A percentile compares a stretch with the other conserved stretches of the same genome.
phyloP scores from a whole-genome alignment of 148 eudicot genomes.

The Silene conica region DNA sequence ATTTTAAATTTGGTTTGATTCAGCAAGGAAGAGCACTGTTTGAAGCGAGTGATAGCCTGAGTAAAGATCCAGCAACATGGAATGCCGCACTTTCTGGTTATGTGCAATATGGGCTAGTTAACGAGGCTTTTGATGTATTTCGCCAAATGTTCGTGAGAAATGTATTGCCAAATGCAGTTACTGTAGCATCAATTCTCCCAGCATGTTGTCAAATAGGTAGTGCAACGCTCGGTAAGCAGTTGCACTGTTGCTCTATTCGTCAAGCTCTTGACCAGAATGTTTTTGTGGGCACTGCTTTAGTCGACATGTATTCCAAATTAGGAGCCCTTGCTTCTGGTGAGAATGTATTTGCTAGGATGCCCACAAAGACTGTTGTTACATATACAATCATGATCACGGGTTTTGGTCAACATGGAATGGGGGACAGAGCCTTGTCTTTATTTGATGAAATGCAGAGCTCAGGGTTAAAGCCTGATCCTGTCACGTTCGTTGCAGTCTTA shows the following conservation, averaged over 20 bases:
- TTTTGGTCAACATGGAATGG: conserved; percentile 87
- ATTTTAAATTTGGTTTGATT: conserved; percentile 62
- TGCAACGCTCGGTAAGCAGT: conserved; percentile 54
- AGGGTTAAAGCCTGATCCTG: conserved; percentile 59
- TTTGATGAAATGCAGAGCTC: conserved; percentile 57
- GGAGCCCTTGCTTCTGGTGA: conserved; percentile 63
- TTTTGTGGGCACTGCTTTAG: conserved; percentile 69
- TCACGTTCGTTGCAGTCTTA: conserved; percentile 72
- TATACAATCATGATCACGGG: conserved; percentile 88
- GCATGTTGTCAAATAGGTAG: conserved; percentile 62
- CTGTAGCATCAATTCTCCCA: conserved; percentile 77
- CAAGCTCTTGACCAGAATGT: conserved; percentile 56
- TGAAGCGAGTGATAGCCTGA: conserved; percentile 30
- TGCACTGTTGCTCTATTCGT: conserved; percentile 69
- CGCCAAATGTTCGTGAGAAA: conserved; percentile 56
- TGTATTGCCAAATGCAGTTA: conserved; percentile 67
- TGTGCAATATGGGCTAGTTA: conserved; percentile 56
- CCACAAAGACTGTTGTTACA: conserved; percentile 57
- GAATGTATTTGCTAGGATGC: conserved; percentile 41
- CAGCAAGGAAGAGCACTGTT: conserved; percentile 46
- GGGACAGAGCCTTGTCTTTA: conserved; percentile 46
- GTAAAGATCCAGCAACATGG: conserved; percentile 80
- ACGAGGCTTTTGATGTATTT: conserved; percentile 51
- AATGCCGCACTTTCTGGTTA: conserved; percentile 74
- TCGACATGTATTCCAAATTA: conserved; percentile 86